Conservation (phyloP, 495 filamentous ascomycete species). For the Lindgomyces ingoldianus region DNA sequence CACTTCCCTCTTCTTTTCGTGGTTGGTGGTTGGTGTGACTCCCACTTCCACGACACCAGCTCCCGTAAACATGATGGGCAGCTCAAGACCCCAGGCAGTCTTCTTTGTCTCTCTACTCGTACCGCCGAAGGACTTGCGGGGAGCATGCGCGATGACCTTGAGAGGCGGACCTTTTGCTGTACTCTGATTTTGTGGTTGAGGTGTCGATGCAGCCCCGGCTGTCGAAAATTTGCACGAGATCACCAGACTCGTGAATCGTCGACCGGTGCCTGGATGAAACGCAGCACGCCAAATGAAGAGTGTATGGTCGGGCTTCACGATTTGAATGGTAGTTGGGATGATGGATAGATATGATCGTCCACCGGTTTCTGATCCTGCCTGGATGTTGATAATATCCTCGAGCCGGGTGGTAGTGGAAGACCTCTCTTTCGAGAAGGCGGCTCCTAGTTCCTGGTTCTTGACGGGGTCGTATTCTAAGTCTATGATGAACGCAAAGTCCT, state of each 20-base stretch:
- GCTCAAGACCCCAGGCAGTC: neutral
- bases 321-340: neutral
- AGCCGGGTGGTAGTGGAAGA: neutral
- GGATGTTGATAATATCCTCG: neutral
- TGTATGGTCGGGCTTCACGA: neutral
- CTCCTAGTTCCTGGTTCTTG: neutral
- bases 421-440: neutral
- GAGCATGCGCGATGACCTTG: neutral
- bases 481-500: neutral
- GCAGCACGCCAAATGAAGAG: neutral
- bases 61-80: neutral
- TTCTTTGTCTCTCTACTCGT: neutral
- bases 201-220: neutral
- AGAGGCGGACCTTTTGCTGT: neutral
- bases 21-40: neutral
- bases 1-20: neutral
- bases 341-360: neutral
- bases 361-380: neutral
- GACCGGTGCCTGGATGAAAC: neutral
- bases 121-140: neutral
- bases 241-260: neutral
- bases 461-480: neutral
- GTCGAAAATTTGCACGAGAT: neutral
- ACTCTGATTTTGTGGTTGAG: neutral
- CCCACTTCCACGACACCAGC: neutral